Evolutionary conservation across 2,329 filamentous ascomycete genomes (phyloP).

Genomic region (Penicillium concentricum): DNA sequence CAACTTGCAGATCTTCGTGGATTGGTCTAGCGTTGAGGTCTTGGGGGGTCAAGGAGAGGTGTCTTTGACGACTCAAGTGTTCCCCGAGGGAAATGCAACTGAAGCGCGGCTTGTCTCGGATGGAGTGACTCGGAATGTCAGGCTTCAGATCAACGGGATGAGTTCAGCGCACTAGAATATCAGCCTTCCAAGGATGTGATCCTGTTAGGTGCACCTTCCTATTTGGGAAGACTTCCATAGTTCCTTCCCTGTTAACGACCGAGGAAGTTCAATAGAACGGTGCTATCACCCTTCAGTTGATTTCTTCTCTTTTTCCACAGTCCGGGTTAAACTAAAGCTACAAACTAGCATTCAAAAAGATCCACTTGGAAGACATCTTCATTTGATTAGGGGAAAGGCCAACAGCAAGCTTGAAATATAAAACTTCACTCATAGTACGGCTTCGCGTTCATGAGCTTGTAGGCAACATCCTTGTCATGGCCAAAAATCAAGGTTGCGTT

Average conservation of each 20-base stretch:
- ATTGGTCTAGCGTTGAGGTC: conserved; percentile 32
- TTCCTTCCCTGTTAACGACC: background rate
- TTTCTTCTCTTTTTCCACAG: too few species aligned
- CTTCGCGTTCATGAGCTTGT: background rate
- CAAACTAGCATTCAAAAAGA: background rate
- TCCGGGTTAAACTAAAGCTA: background rate
- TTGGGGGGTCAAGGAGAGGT: conserved; percentile 29
- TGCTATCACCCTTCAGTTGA: too few species aligned
- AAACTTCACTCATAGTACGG: background rate
- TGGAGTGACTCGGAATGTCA: conserved; percentile 15
- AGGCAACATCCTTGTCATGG: conserved; percentile 24
- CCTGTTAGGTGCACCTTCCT: background rate
- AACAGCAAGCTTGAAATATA: background rate
- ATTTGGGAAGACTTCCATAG: background rate
- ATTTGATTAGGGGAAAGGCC: background rate
- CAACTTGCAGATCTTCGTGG: conserved; percentile 24
- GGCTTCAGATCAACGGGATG: conserved; percentile 5
- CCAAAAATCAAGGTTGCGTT: conserved; percentile 34
- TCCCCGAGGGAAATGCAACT: conserved; percentile 21
- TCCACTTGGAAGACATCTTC: background rate
- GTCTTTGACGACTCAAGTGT: conserved; percentile 30
- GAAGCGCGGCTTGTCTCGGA: conserved; percentile 18
- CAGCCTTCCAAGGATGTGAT: too few species aligned
- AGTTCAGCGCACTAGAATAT: conserved; percentile 9
- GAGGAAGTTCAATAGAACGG: too few species aligned